Conservation (phyloP, 2,329 filamentous ascomycete species). For the Ophidiomyces ophidiicola region DNA sequence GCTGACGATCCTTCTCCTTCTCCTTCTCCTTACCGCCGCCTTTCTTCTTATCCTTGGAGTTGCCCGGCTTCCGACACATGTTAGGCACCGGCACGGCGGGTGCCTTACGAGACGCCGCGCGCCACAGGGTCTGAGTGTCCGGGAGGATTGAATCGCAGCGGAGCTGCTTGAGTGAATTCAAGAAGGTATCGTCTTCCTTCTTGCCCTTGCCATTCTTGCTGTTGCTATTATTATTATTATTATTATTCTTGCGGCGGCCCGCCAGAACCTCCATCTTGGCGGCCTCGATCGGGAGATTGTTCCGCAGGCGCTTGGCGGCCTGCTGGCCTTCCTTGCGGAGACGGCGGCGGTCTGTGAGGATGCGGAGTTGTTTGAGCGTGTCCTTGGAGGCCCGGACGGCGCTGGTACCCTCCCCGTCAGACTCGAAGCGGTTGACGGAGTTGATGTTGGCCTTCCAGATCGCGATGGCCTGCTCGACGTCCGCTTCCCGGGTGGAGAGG, state of each 20-base stretch:
- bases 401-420: not conserved
- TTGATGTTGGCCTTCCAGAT: constrained; percentile 2
- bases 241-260: not conserved
- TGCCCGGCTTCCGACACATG: not conserved
- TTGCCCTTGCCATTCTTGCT: not conserved
- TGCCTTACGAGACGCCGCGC: not conserved
- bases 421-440: constrained; percentile 4
- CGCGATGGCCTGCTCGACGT: constrained; percentile 4
- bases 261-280: not conserved
- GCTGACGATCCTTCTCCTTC: not conserved
- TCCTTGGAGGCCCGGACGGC: constrained; percentile 5
- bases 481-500: not conserved
- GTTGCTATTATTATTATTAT: not conserved
- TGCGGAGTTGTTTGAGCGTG: constrained; percentile 1
- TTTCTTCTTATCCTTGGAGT: not conserved
- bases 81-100: constrained; percentile 1
- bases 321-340: not conserved
- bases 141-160: constrained; percentile 7
- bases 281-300: constrained; percentile 1
- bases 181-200: not conserved
- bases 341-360: not conserved
- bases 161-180: not conserved
- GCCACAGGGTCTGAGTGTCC: constrained; percentile 7
- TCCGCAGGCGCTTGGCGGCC: not conserved
- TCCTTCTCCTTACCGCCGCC: not conserved